Base-by-base conservation (phyloP, 73 alveolate species). In the Paramecium biaurelia region DNA sequence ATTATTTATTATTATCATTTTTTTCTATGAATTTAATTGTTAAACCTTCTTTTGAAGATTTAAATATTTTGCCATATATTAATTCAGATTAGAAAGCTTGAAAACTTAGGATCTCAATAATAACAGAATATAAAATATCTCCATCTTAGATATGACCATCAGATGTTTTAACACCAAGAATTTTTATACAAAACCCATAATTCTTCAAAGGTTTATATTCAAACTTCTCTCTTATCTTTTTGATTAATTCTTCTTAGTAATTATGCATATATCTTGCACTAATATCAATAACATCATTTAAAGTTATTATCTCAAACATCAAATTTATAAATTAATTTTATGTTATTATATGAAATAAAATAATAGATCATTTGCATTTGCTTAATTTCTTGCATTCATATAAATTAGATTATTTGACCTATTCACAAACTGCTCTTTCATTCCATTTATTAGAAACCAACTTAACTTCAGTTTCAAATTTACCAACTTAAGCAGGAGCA, bases 401-500 rank as follows among this genome's bases (percentile, higher is more conserved):
- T 5, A 35, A 15, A 28, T 72, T 20, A 4, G 58, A 34, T 35
- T 72, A 37, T 35, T 42, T 72, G 37, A 28, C 56, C 24, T 72
- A 18, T 72, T 72, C 86, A 28, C 45, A 42, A 14, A 21, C 86
- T 41, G 94, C 94, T 28, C 84, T 89, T 8, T 45, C 59, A 70
- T 42, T 70, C 94, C 94, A 89, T 23, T 88, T 85, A 18, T 76
- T 72, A 43, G 92, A 76, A 5, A 70, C 87, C 12, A 89, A 58
- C 24, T 70, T 89, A 28, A 89, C 94, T 45, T 89, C 86, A 18
- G 70, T 63, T 15, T 70, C 94, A 41, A 70, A 70, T 72, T 70
- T 34, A 6, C 94, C 94, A 14, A 89, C 92, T 89, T 89, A 43
- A 20, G 85, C 24, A 15, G 94, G 94, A 24, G 94, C 92, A 23